Evolutionary conservation across 257 asterid species (phyloP).

Genomic region (Forsythia suspensa): DNA sequence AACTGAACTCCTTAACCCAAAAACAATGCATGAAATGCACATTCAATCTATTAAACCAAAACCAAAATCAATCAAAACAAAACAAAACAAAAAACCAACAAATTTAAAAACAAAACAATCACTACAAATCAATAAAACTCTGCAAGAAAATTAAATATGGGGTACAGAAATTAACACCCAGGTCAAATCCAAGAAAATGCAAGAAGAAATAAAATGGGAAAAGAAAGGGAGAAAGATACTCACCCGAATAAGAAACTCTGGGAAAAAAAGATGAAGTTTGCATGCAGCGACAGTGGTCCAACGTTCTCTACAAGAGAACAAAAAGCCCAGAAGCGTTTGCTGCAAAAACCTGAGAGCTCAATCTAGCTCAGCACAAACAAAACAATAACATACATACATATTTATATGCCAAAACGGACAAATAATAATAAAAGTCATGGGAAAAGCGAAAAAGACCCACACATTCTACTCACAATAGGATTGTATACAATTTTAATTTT

Average conservation of each 20-base stretch:
- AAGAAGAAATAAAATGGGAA: conserved; percentile 16
- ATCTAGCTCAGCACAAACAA: conserved; percentile 26
- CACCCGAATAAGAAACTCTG: conserved; percentile 33
- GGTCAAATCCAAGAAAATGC: conserved; percentile 41
- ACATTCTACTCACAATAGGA: conserved; percentile 28
- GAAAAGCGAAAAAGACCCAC: conserved; percentile 37
- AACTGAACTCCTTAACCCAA: conserved; percentile 24
- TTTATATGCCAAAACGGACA: conserved; percentile 8
- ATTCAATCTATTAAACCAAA: conserved; percentile 24
- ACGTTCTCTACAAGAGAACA: conserved; percentile 29
- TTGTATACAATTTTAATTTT: not conserved
- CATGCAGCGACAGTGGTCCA: conserved; percentile 46
- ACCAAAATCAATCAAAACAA: not conserved
- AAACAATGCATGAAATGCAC: conserved; percentile 32
- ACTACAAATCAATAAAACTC: not conserved
- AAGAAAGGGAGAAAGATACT: conserved; percentile 20
- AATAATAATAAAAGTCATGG: not conserved
- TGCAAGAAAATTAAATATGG: conserved; percentile 24
- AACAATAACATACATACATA: not conserved
- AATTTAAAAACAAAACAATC: conserved; percentile 25
- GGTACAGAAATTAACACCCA: conserved; percentile 10
- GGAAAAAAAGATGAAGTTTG: conserved; percentile 25
- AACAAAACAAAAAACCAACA: conserved; percentile 16
- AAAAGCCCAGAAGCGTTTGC: conserved; percentile 35
- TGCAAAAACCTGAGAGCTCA: conserved; percentile 30